phyloP scores from a whole-genome alignment of 1,284 basidiomycete genomes.

The Melampsora larici-populina region DNA sequence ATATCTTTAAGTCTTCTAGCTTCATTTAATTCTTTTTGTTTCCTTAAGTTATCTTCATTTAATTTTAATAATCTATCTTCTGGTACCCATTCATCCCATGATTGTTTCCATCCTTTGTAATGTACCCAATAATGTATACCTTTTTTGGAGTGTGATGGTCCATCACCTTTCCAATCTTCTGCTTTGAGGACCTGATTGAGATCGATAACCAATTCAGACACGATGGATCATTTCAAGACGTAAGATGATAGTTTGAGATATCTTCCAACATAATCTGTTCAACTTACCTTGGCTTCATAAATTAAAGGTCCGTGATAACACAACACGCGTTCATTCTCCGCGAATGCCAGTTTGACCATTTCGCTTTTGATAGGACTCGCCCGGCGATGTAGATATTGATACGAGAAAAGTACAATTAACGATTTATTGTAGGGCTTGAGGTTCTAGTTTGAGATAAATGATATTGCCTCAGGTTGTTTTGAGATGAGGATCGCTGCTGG shows the following conservation, averaged over 20 bases:
- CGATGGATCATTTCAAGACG: neutral
- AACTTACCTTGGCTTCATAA: constrained; percentile 77
- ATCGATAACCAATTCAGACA: neutral
- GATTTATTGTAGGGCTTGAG: too few species aligned
- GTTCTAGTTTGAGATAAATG: too few species aligned
- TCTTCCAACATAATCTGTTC: neutral
- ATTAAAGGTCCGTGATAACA: constrained; percentile 92
- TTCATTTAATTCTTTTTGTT: constrained; percentile 62
- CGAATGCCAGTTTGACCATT: constrained; percentile 52
- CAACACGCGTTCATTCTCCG: constrained; percentile 72
- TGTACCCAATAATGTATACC: constrained; percentile 92
- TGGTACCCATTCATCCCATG: constrained; percentile 99
- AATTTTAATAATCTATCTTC: constrained; percentile 75
- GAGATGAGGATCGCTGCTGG: too few species aligned
- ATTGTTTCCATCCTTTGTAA: constrained; percentile 99
- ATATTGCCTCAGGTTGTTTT: too few species aligned
- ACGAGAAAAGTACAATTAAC: too few species aligned
- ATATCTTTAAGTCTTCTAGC: constrained; percentile 60
- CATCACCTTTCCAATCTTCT: constrained; percentile 69
- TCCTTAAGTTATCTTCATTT: constrained; percentile 76
- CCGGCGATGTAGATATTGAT: too few species aligned
- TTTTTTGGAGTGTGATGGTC: constrained; percentile 63
- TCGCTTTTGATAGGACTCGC: too few species aligned
- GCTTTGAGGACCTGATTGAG: constrained; percentile 68
- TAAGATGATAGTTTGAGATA: constrained; percentile 2